Base-by-base conservation (phyloP, 345 rosid species). In the Syzygium grande region DNA sequence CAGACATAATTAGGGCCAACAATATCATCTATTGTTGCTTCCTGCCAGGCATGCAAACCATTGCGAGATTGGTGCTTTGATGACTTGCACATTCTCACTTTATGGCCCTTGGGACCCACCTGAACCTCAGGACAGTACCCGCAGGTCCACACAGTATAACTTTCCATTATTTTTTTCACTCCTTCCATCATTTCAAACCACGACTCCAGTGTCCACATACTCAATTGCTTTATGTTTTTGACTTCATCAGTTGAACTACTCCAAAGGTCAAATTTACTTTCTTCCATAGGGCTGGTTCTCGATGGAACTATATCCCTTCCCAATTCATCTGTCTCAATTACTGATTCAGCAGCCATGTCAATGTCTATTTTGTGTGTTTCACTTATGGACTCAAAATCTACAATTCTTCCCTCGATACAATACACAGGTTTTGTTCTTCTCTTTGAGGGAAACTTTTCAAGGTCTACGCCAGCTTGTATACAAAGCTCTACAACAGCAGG, bases 21-120 rank as follows among this genome's bases (percentile, higher is more conserved):
- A 58, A 97, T 90, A 90, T 97, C 98, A 86, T 95, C 93, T 6
- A 94, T 85, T 2, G 92, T 95, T 3, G 99, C 99, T 89, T 97
- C 99, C 91, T 96, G 99, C 99, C 99, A 97, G 0, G 97, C 98
- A 77, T 95, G 98, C 92, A 94, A 90, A 86, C 99, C 98, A 46
- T 95, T 91, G 52, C 98, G 94, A 88, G 94, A 88, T 92, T 95
- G 97, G 90, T 96, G 99, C 90, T 94, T 94, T 1, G 96, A 93
- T 13, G 97, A 96, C 93, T 90, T 95, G 92, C 99, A 96, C 93
- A 93, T 93, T 91, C 95, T 94, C 25, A 96, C 97, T 90, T 95
- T 97, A 89, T 95, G 99, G 85, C 98, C 99, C 92, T 93, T 95
- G 8, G 98, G 98, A 86, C 99, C 97, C 16, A 97, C 99, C 91